These are phyloP conservation scores for Zymoseptoria pseudotritici DNA, from an alignment of 2,329 filamentous ascomycete species.

Conservation along the genomic window DNA sequence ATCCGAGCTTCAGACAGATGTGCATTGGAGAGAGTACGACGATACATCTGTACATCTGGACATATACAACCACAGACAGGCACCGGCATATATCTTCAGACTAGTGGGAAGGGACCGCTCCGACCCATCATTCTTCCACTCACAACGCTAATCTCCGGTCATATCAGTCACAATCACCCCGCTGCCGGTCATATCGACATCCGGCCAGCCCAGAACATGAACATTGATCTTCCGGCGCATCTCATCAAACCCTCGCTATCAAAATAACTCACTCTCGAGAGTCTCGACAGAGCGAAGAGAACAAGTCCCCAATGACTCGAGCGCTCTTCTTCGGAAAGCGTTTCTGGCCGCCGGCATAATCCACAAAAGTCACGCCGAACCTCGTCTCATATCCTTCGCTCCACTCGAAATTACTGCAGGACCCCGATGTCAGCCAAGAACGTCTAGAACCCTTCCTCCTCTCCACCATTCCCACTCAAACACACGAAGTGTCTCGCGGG, in stretches of 20 bases:
- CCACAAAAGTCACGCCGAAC: constrained; percentile 77
- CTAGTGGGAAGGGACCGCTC: neutral
- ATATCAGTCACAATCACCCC: neutral
- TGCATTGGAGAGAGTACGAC: neutral
- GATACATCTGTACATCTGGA: neutral
- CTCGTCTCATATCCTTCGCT: constrained; percentile 66
- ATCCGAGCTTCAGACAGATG: neutral
- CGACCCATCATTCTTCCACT: neutral
- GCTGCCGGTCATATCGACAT: neutral
- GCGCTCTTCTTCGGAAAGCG: constrained; percentile 80
- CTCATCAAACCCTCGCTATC: neutral
- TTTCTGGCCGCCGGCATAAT: constrained; percentile 73
- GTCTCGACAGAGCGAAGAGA: constrained; percentile 4
- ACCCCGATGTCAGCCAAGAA: constrained; percentile 1
- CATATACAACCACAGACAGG: constrained; percentile 1
- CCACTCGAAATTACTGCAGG: constrained; percentile 60
- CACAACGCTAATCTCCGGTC: neutral
- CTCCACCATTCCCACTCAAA: neutral
- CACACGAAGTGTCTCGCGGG: neutral
- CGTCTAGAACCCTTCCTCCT: neutral
- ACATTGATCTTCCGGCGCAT: too few relatives aligned
- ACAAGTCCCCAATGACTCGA: constrained; percentile 47
- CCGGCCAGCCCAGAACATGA: neutral
- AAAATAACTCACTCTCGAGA: neutral
- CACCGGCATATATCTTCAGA: neutral